Base-by-base conservation (phyloP, 495 filamentous ascomycete genomes). In the Cercophora sp. region DNA sequence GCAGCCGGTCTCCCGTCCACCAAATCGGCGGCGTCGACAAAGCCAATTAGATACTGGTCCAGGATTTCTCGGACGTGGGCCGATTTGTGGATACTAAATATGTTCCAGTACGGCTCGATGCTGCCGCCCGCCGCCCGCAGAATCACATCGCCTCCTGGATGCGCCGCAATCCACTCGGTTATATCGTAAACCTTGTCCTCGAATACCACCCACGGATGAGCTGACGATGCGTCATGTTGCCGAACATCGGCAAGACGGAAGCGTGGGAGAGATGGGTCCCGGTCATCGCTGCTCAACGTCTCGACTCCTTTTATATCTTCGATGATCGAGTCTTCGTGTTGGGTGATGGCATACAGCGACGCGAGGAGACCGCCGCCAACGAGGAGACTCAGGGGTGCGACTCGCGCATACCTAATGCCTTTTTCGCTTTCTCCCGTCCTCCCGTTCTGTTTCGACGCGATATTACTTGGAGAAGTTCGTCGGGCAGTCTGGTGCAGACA, bases 81-180 rank as follows among this genome's bases (percentile, higher is more conserved):
- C 23, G 73, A 62, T 59, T 83, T 78, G 60, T 84, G 81, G 40
- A 84, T 82, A 35, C 71, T 71, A 44, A 84, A 83, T 39, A 84
- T 83, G 29, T 83, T 67, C 81, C 81, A 84, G 62, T 83, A 84
- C 1, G 76, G 80, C 39, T 84, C 81, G 22, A 83, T 70, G 46
- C 67, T 70, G 32, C 72, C 76, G 16, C 81, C 81, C 2, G 73
- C 78, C 2, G 80, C 81, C 13, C 78, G 72, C 10, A 83, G 68
- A 49, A 84, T 84, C 2, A 84, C 76, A 37, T 81, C 77, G 3
- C 81, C 80, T 18, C 81, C 80, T 0, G 81, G 81, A 54, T 84
- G 81, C n/a, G 69, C 76, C 3, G 67, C 61, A 1, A 84, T 56
- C 76, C 77, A 84, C 23, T 79, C 72, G 8, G 79, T 83, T 39